phyloP scores from a whole-genome alignment of 179 eudicot species.

The Patellifolia procumbens region DNA sequence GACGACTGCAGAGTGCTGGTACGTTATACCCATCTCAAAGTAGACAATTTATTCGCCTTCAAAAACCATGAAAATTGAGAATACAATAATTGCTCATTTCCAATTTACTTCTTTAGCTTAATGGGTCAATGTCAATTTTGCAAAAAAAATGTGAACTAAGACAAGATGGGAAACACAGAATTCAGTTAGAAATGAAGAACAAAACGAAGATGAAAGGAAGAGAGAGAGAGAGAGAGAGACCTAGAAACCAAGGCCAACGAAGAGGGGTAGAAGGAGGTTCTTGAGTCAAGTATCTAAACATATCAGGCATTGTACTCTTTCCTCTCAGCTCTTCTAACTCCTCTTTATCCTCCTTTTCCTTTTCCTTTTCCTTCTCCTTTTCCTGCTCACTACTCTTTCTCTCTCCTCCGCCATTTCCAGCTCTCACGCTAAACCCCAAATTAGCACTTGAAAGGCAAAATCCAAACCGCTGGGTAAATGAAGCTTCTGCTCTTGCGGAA shows the following conservation, averaged over 20 bases:
- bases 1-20: neutral
- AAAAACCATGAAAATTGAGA: neutral
- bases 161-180: neutral
- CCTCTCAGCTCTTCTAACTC: constrained; percentile 58
- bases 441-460: constrained; percentile 16
- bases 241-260: constrained; percentile 80
- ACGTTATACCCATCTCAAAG: neutral
- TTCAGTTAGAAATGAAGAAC: neutral
- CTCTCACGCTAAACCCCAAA: constrained; percentile 32
- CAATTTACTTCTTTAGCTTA: neutral
- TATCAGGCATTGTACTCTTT: constrained; percentile 71
- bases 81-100: neutral
- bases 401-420: constrained; percentile 30
- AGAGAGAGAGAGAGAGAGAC: constrained; percentile 32
- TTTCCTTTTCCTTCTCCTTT: constrained; percentile 36
- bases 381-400: constrained; percentile 6
- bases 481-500: neutral
- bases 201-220: neutral
- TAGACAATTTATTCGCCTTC: neutral
- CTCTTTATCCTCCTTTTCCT: no score
- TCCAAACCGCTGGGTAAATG: neutral
- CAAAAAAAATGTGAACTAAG: neutral
- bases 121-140: neutral
- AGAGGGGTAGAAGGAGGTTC: constrained; percentile 64
- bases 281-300: constrained; percentile 57